Base-by-base conservation (phyloP, 164 flowering plant species). In the Hamamelis virginiana region DNA sequence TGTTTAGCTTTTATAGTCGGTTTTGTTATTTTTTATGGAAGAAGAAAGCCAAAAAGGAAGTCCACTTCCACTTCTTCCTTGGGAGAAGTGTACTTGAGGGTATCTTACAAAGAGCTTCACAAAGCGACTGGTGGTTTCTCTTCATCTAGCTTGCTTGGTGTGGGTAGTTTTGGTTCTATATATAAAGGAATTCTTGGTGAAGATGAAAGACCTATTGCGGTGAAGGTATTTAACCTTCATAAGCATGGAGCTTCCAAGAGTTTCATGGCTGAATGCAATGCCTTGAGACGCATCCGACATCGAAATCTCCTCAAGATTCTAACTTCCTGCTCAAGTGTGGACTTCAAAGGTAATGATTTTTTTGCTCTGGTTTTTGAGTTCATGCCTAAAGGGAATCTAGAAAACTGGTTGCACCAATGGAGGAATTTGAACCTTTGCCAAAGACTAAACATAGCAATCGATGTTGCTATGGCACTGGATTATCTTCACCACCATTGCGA, bases 91-190 rank as follows among this genome's bases (percentile, higher is more conserved):
- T 9, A 45, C 19, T 21, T 52, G 27, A 48, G 59, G 45, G 66
- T 72, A 13, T 33, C 73, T 1, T 70, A 70, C 56, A 25, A 16
- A 25, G 63, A 69, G 28, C 69, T 69, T 22, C 52, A 58, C 18
- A 19, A 57, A 47, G 72, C 73, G 12, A 62, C 67, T 16, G 48
- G 53, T 62, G 67, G 67, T 12, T 70, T 70, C 52, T 41, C 67
- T 23, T 41, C 61, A 51, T 38, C n/a, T 22, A 61, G 62, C 52
- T 70, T 70, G 50, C 3, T 62, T 15, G 73, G 66, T 53, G 43
- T 14, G 1, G 73, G 59, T 11, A 13, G 60, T 15, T 62, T 12
- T 68, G 64, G 45, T 33, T 61, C 41, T 2, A 6, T 33, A 6
- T 33, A 33, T 33, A 33, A 33, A 33, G 41, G 41, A 33, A 33